Percentiles rank a stretch among this genome's conserved stretches.
Conservation (phyloP, 331 rosid species). For the Spiraea crenata region DNA sequence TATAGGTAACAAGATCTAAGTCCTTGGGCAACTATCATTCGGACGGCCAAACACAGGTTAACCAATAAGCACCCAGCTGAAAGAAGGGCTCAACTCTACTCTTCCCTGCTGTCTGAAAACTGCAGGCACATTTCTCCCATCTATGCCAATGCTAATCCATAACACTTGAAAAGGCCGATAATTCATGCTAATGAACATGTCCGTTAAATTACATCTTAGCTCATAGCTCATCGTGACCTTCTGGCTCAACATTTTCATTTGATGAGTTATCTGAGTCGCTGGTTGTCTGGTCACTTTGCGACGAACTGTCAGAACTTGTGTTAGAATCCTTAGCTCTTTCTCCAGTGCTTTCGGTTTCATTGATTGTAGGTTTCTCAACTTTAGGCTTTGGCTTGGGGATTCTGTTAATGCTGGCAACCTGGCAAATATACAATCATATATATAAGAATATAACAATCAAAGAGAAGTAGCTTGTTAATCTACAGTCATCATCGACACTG, state of each 20-base stretch:
- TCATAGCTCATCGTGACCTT: slow-evolving; percentile 76
- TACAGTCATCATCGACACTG: neutral
- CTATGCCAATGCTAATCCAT: slow-evolving; percentile 26
- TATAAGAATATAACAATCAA: slow-evolving; percentile 11
- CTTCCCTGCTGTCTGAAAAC: slow-evolving; percentile 14
- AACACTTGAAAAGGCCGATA: slow-evolving; percentile 30
- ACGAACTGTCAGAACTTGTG: slow-evolving; percentile 42
- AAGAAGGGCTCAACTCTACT: slow-evolving; percentile 19
- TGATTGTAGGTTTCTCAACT: slow-evolving; percentile 57
- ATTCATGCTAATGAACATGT: slow-evolving; percentile 25
- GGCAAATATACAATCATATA: slow-evolving; percentile 18
- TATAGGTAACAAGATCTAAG: neutral
- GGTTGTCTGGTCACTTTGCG: slow-evolving; percentile 36
- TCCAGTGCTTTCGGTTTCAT: slow-evolving; percentile 49
- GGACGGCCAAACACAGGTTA: neutral
- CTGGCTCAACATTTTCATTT: slow-evolving; percentile 36
- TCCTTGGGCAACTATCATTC: slow-evolving; percentile 2
- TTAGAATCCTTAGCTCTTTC: slow-evolving; percentile 38
- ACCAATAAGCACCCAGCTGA: neutral
- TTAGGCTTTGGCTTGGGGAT: slow-evolving; percentile 94
- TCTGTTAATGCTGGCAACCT: slow-evolving; percentile 66
- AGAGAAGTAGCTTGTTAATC: neutral
- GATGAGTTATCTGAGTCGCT: slow-evolving; percentile 31
- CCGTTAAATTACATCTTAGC: slow-evolving; percentile 16
- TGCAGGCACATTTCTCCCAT: slow-evolving; percentile 28